A percentile compares a stretch with the other conserved stretches of the same genome.
Evolutionary conservation across 148 eudicot genomes (phyloP).

Genomic region (Chenopodium formosanum): DNA sequence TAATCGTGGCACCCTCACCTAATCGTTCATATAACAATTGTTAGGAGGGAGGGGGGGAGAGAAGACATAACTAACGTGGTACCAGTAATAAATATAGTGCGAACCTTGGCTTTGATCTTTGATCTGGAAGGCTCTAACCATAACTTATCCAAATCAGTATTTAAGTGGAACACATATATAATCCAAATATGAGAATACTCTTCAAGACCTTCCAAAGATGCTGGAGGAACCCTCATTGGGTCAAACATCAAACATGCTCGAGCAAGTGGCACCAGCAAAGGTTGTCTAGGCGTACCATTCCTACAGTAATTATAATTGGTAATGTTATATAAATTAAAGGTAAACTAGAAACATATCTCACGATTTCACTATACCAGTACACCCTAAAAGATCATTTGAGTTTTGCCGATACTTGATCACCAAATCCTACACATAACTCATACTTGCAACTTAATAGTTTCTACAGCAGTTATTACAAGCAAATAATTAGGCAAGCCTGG

Average conservation of each 20-base stretch:
- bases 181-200: conserved; percentile 94
- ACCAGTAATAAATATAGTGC: conserved; percentile 1
- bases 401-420: neutral
- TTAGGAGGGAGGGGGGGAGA: neutral
- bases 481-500: neutral
- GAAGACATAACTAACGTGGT: neutral
- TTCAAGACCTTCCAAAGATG: conserved; percentile 90
- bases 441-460: neutral
- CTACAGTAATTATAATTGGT: conserved; percentile 34
- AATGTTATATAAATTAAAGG: neutral
- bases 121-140: conserved; percentile 86
- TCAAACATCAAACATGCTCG: conserved; percentile 76
- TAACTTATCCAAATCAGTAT: conserved; percentile 86
- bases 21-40: conserved; percentile 27
- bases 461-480: neutral
- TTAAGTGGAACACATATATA: conserved; percentile 85
- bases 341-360: neutral
- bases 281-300: conserved; percentile 98
- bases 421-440: neutral
- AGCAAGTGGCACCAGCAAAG: conserved; percentile 92
- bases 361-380: no score
- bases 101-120: conserved; percentile 86
- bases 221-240: conserved; percentile 69
- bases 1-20: conserved; percentile 94
- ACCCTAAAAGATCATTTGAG: neutral